Base-by-base conservation (phyloP, 441 rosid species). In the Populus hybrid region DNA sequence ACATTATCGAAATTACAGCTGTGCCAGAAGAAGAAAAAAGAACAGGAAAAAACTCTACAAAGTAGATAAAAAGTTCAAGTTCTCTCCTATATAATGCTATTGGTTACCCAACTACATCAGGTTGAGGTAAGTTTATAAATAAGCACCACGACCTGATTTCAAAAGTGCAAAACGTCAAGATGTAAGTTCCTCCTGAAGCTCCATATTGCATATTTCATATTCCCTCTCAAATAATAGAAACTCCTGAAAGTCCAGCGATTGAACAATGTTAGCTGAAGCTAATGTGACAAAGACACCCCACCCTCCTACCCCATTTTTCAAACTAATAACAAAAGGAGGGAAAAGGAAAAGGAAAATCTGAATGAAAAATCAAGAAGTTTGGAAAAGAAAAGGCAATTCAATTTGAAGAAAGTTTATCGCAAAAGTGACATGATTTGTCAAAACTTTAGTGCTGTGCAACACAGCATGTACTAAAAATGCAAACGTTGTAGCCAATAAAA, bases 171-270 rank as follows among this genome's bases (percentile, higher is more conserved):
- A 61, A 24, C n/a, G 53, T 86, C 78, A 79, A 66, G 69, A 76
- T 24, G 86, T 71, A 73, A 79, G 79, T 76, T 86, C 89, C 84
- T 91, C 97, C 77, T 85, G 80, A 32, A 87, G 88, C 87, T 94
- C 97, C 98, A 90, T 87, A 84, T 88, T 87, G 89, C 83, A 75
- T 79, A 93, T 79, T 71, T 90, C 69, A 82, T 91, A 91, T 83
- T 96, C 99, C 86, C 99, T 89, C 93, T 91, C 98, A 70, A 88
- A 91, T 70, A 91, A 71, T 75, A 96, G 85, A 85, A 93, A 93
- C 81, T 96, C 99, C 99, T 96, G 94, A 40, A 71, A 71, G 71
- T 11, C 14, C 32, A 76, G 53, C 34, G 64, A 14, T 59, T 65
- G 2, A 24, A 35, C 12, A 42, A 24, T 30, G 76, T 80, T 59